Evolutionary conservation across 768 basidiomycete genomes (phyloP).

Genomic region (Pisolithus marmoratus): DNA sequence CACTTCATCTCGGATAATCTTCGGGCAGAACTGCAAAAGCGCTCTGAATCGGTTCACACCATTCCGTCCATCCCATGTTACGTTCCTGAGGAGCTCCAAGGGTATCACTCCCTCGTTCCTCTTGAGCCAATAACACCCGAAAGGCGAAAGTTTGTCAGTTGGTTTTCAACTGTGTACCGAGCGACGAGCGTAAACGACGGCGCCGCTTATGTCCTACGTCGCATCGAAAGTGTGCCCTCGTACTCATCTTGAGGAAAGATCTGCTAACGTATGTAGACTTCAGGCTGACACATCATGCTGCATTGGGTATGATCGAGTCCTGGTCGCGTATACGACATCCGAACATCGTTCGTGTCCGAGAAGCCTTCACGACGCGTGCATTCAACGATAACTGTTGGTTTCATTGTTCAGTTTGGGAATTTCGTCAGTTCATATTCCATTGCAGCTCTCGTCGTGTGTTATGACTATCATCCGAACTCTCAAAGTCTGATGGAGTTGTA

Average conservation of each 20-base stretch:
- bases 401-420: constrained; percentile 2
- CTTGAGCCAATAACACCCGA: constrained; percentile 58
- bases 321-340: constrained; percentile 88
- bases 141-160: constrained; percentile 70
- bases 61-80: constrained; percentile 39
- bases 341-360: constrained; percentile 72
- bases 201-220: constrained; percentile 64
- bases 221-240: constrained; percentile 71
- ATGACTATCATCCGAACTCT: constrained; percentile 82
- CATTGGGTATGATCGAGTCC: constrained; percentile 75
- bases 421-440: constrained; percentile 7
- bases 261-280: constrained; percentile 50
- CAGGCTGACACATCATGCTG: constrained; percentile 72
- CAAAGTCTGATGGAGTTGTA: constrained; percentile 78
- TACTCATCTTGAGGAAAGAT: neutral
- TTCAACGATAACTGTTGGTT: constrained; percentile 88
- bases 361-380: constrained; percentile 91
- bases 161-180: constrained; percentile 80
- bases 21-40: constrained; percentile 51
- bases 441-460: constrained; percentile 84
- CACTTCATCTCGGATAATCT: constrained; percentile 86
- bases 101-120: constrained; percentile 83
- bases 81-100: constrained; percentile 83
- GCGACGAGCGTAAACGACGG: constrained; percentile 78
- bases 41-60: constrained; percentile 39